These are phyloP conservation scores for Mucuna pruriens DNA, from an alignment of 306 rosid species.

Conservation along the genomic window DNA sequence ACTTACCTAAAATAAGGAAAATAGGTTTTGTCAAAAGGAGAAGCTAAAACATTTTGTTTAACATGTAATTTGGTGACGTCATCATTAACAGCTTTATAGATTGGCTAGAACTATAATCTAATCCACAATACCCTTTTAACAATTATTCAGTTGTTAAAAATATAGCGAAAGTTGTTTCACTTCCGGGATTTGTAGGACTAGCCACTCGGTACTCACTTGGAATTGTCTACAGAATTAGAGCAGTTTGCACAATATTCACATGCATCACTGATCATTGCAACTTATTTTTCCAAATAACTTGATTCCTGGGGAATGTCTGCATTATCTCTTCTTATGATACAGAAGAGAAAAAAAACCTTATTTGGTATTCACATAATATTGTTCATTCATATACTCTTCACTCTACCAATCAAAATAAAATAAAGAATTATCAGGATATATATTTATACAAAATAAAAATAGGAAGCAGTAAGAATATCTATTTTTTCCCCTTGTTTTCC, in stretches of 20 bases:
- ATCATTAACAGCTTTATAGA: slow-evolving; percentile 24
- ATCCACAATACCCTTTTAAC: background rate
- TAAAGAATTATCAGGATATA: too few species aligned
- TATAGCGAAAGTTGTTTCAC: slow-evolving; percentile 11
- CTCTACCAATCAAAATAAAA: too few species aligned
- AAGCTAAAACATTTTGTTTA: too few species aligned
- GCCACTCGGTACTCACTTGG: background rate
- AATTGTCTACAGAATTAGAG: slow-evolving; percentile 20
- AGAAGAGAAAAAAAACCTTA: background rate
- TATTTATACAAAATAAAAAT: too few species aligned
- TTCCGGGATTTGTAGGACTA: slow-evolving; percentile 36
- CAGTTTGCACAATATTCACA: slow-evolving; percentile 19
- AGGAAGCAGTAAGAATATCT: background rate
- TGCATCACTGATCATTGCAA: background rate
- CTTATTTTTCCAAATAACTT: background rate
- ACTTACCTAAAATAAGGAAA: too few species aligned
- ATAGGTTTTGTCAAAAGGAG: too few species aligned
- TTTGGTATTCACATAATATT: background rate
- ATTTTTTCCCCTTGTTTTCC: background rate
- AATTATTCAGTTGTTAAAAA: slow-evolving; percentile 36
- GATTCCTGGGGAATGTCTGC: slow-evolving; percentile 18
- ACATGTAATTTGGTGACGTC: background rate
- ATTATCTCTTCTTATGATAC: background rate
- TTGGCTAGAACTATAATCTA: background rate
- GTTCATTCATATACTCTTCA: background rate